Evolutionary conservation across 192 early-diverging fungal genomes (phyloP), one percentile per base, ranked within the genome.

Genomic region (Backusella mclennaniae): DNA sequence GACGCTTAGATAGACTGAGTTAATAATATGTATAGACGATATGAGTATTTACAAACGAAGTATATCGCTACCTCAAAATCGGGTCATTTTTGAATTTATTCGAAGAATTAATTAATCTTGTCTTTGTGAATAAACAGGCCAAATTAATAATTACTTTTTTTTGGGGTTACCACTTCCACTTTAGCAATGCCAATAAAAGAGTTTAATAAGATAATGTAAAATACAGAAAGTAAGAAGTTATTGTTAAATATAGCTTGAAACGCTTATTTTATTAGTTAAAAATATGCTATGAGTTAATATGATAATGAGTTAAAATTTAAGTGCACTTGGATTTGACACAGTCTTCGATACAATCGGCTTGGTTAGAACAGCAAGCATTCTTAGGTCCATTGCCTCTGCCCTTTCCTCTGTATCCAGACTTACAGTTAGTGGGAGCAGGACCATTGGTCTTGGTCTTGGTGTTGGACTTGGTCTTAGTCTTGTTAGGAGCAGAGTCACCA

Each of bases 291-390:
- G n/a, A 21, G 3, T 56, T 56, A 56, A 23, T 56, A 56, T 56
- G 53, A 56, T 7, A 53, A 53, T 56, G 53, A 23, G 7, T 21
- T 56, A 56, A 56, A 56, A 56, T 3, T 56, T 56, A 56, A 56
- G 53, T 69, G n/a, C 67, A 69, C 35, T 35, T 69, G 17, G 35
- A 17, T 35, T 35, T 36, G n/a, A 69, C 35, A n/a, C 67, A 69
- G 3, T 69, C n/a, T 35, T 69, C 67, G 19, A 69, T 19, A 69
- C 67, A 69, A 69, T 69, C 67, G 6, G 67, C 67, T 38, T 69
- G 67, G 35, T 2, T 69, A n/a, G 33, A 35, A 21, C 67, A 69
- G 7, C 67, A 69, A 2, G 31, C 33, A 21, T 36, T 21, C 6
- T 38, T 69, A 19, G 35, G 35, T 9, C 67, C 67, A 38, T 69